Evolutionary conservation across 2,329 filamentous ascomycete species (phyloP), one percentile per base, ranked within the genome.

Genomic region (Talaromyces sp.): DNA sequence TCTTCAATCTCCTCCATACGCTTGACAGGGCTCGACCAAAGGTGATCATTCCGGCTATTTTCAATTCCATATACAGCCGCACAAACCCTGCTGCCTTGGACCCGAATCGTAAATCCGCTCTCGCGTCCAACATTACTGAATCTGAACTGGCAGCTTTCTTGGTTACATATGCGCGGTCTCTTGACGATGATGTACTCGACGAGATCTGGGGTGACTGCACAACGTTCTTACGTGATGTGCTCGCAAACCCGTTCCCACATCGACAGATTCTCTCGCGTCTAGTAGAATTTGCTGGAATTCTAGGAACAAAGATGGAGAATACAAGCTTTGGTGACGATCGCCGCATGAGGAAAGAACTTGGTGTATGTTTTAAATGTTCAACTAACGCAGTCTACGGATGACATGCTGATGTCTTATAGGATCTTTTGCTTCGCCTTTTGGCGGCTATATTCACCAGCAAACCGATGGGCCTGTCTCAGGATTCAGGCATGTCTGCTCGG

Each of bases 171-270:
- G 89, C 92, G 0, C 86, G 86, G 33, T 95, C 93, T 0, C 82
- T 98, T 12, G 95, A 99, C 70, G 95, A 99, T 69, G 95, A 99
- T 78, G 90, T 95, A 16, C 94, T 97, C 84, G 95, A 99, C 69
- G 95, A 99, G 76, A 96, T 99, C 56, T 99, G 95, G 95, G 84
- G 88, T 47, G 94, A 99, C 72, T 99, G 94, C 73, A 92, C 93
- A 69, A 86, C 89, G 0, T 99, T 99, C 74, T 76, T 98, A 63
- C 89, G 88, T 65, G 96, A 99, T 72, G 85, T 99, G 31, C 82
- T 99, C 31, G 87, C 89, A 28, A 99, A 99, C 70, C 96, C 95
- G 1, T 92, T 99, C 70, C 95, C 95, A 2, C 94, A 99, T 77
- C 85, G 95, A 61, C 93, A 97, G 71, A 94, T 93, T 7, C 77